Evolutionary conservation across 192 early-diverging fungal species (phyloP).

Genomic region (Coemansia sp.): DNA sequence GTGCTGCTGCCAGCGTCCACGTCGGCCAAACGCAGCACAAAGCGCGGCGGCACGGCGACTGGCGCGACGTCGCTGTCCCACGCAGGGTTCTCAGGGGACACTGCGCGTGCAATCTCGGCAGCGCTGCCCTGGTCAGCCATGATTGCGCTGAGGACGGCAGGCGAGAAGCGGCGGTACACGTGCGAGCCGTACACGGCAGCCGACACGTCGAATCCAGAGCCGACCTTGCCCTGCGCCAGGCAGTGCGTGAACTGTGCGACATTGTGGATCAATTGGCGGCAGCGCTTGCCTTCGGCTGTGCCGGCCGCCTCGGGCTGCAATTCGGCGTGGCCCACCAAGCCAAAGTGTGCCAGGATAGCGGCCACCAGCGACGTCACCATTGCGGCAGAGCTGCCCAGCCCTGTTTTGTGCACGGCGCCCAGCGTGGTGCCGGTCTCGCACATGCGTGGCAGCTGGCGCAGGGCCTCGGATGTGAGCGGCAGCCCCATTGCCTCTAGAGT

Average conservation of each 20-base stretch:
- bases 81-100: constrained; percentile 39
- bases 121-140: constrained; percentile 42
- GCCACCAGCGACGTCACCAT: constrained; percentile 90
- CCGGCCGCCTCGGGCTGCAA: constrained; percentile 5
- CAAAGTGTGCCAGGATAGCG: constrained; percentile 73
- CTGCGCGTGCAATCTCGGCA: constrained; percentile 12
- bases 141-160: constrained; percentile 55
- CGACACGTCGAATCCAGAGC: constrained; percentile 94
- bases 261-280: constrained; percentile 71
- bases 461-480: constrained; percentile 54
- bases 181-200: constrained; percentile 91
- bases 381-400: constrained; percentile 95
- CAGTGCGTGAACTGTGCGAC: constrained; percentile 91
- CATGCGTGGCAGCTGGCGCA: constrained; percentile 60
- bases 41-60: constrained; percentile 67
- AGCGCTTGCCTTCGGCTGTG: constrained; percentile 4
- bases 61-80: constrained; percentile 69
- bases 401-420: constrained; percentile 84
- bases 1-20: constrained; percentile 93
- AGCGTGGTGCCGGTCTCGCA: constrained; percentile 61
- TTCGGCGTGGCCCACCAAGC: constrained; percentile 26
- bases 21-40: constrained; percentile 83
- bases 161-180: constrained; percentile 78
- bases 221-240: constrained; percentile 97
- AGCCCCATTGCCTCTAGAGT: constrained; percentile 55